Base-by-base conservation (phyloP, 139 green algal species). In the Tetradesmus obliquus region DNA sequence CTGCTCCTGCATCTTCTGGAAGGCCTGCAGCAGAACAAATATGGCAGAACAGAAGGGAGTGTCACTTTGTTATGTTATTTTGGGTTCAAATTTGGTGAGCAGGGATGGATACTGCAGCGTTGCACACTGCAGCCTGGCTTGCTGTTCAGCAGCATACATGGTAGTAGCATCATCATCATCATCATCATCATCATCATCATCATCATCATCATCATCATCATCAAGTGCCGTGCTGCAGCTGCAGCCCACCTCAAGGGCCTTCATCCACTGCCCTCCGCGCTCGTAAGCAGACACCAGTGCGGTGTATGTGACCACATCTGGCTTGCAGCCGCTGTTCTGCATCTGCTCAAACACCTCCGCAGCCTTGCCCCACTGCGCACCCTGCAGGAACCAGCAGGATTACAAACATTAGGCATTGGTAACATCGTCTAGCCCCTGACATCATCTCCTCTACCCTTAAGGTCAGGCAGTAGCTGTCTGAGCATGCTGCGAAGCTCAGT, bases 281-380 rank as follows among this genome's bases (percentile, higher is more conserved):
- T 98, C 96, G 82, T 96, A 98, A 0, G 96, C 95, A 45, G 91
- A 95, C 84, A 98, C 97, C 22, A 98, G 94, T 1, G 94, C 95
- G 9, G 95, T 97, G 93, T 97, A 98, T 0, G 97, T 98, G 20
- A 98, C 96, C 8, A 97, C 94, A 89, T 98, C 96, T 5, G 97
- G 97, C 12, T 87, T 90, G 92, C 95, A 97, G n/a, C 96, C 94
- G 54, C 94, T 90, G 69, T 88, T 24, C 84, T 93, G 91, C 95
- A 98, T 97, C 86, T 95, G 90, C 89, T 92, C 89, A 91, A 98
- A 96, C 79, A 96, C 86, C 22, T 97, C 96, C 1, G 90, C 82
- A 1, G 97, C 97, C 8, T 93, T 92, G 55, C 94, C 72, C 95
- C 96, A 98, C 92, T 96, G 95, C 15, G 89, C 93, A 54, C 95